Percentiles rank a stretch among this genome's conserved stretches.
Evolutionary conservation across 2,329 filamentous ascomycete species (phyloP).

Genomic region (Microsporum audouinii): DNA sequence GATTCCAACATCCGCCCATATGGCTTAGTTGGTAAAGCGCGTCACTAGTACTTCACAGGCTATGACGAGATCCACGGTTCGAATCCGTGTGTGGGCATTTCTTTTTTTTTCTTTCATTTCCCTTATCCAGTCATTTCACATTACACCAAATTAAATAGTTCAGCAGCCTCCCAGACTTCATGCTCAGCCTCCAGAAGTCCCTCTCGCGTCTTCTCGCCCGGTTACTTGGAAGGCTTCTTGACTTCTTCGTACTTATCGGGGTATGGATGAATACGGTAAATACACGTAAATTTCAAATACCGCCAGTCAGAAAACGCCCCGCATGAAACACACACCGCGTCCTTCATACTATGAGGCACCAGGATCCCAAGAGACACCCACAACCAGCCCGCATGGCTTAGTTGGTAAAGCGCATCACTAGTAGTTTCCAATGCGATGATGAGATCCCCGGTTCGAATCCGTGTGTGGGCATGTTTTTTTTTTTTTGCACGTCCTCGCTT

Average conservation of each 20-base stretch:
- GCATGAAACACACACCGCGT: neutral
- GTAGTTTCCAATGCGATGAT: conserved; percentile 10
- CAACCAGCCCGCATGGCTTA: conserved; percentile 12
- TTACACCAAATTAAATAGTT: too few relatives aligned
- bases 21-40: conserved; percentile 24
- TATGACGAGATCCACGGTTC: conserved; percentile 29
- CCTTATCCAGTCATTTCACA: neutral
- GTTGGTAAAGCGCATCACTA: conserved; percentile 16
- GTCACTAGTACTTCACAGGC: conserved; percentile 22
- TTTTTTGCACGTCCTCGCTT: conserved; percentile 6
- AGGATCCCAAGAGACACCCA: neutral
- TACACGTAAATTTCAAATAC: too few relatives aligned
- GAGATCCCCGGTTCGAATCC: conserved; percentile 15
- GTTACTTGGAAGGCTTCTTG: too few relatives aligned
- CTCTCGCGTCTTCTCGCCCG: too few relatives aligned
- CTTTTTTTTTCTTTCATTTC: conserved; percentile 6
- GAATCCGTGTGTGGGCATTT: conserved; percentile 25
- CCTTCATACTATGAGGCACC: neutral
- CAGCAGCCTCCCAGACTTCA: too few relatives aligned
- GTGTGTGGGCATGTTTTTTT: conserved; percentile 12
- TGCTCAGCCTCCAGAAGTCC: too few relatives aligned
- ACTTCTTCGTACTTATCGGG: too few relatives aligned
- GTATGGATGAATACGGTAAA: too few relatives aligned
- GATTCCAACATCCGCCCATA: neutral
- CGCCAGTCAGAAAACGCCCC: too few relatives aligned